phyloP scores from a whole-genome alignment of 345 rosid genomes.

The Turnera subulata region DNA sequence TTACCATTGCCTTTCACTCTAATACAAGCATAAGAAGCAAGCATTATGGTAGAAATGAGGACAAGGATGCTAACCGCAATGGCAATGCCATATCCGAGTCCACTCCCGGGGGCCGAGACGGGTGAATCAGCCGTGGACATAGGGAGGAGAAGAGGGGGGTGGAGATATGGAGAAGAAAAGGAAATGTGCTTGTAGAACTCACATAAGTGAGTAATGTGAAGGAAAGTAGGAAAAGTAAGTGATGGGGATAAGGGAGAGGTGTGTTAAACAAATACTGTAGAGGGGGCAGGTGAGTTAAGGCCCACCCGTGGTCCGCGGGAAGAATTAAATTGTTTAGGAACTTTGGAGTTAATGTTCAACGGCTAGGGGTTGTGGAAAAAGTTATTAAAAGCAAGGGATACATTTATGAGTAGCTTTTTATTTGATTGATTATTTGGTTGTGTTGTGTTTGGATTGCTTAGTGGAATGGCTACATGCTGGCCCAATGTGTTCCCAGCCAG shows the following conservation, averaged over 20 bases:
- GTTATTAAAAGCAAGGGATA: neutral
- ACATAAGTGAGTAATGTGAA: neutral
- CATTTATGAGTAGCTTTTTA: conserved; percentile 8
- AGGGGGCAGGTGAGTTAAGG: neutral
- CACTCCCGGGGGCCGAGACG: conserved; percentile 41
- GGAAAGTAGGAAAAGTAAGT: neutral
- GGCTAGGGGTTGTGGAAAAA: neutral
- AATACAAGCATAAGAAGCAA: conserved; percentile 64
- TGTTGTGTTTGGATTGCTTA: neutral
- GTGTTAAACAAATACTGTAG: too few relatives aligned
- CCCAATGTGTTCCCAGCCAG: too few relatives aligned
- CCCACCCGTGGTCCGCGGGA: conserved; percentile 1
- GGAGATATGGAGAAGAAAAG: neutral
- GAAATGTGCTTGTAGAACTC: neutral
- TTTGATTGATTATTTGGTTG: neutral
- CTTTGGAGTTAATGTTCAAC: conserved; percentile 11
- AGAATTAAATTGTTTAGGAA: neutral
- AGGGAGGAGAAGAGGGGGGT: neutral
- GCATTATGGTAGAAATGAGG: conserved; percentile 73
- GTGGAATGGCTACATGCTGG: too few relatives aligned
- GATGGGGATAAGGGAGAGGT: neutral
- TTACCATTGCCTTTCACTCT: conserved; percentile 36
- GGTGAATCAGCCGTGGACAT: conserved; percentile 51
- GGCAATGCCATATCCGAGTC: conserved; percentile 78
- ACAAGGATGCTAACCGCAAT: conserved; percentile 75